phyloP scores from a whole-genome alignment of 768 basidiomycete genomes.

The Russula foetens region DNA sequence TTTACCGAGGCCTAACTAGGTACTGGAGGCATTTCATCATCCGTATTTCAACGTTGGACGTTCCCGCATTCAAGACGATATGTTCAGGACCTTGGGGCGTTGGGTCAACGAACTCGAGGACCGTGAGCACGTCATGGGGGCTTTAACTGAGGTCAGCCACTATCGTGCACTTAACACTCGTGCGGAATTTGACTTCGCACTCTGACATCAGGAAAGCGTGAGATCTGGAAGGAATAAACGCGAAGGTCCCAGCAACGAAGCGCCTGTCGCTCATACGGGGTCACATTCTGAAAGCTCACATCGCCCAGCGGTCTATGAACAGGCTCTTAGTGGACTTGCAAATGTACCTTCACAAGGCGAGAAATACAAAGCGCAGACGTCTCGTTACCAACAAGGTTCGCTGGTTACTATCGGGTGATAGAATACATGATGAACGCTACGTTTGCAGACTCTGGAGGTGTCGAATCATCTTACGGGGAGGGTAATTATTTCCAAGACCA shows the following conservation, averaged over 20 bases:
- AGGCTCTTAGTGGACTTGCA: not conserved
- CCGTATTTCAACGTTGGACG: constrained; percentile 52
- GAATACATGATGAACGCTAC: not conserved
- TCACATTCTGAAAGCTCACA: not conserved
- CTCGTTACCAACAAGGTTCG: not conserved
- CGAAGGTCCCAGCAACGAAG: too few species aligned
- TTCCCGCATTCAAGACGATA: constrained; percentile 48
- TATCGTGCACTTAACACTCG: not conserved
- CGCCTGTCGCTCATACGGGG: too few species aligned
- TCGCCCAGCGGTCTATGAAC: not conserved
- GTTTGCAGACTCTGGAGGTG: not conserved
- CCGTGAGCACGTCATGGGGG: constrained; percentile 35
- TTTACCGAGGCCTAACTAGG: constrained; percentile 23
- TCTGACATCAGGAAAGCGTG: too few species aligned
- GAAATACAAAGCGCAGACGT: not conserved
- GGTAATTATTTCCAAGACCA: not conserved
- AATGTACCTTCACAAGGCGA: not conserved
- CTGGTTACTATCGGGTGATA: not conserved
- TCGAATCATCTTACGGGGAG: not conserved
- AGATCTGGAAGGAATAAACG: too few species aligned
- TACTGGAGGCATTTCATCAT: constrained; percentile 62
- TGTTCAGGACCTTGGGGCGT: constrained; percentile 47
- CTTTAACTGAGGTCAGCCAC: constrained; percentile 43
- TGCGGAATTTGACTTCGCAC: not conserved
- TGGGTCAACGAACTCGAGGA: constrained; percentile 48